Evolutionary conservation across 495 filamentous ascomycete species (phyloP).

Genomic region (Articulospora tetracladia): DNA sequence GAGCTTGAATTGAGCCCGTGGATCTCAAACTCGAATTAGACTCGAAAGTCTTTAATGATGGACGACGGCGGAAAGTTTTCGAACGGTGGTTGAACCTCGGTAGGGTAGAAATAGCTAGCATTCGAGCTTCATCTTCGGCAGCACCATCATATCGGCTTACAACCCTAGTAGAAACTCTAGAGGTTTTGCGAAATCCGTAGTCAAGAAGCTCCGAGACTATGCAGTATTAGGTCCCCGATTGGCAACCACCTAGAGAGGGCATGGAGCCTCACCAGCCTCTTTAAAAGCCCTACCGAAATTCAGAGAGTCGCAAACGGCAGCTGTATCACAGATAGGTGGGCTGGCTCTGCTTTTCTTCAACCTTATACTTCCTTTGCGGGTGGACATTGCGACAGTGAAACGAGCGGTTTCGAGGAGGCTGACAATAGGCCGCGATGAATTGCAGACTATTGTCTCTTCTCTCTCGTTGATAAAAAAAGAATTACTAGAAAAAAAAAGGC

Average conservation of each 20-base stretch:
- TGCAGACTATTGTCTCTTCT: constrained; percentile 23
- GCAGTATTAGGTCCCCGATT: not conserved
- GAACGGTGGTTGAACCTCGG: constrained; percentile 11
- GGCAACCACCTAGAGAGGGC: not conserved
- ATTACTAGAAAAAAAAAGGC: not conserved
- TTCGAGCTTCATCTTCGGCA: constrained; percentile 5
- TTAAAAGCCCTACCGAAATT: not conserved
- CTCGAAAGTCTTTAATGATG: constrained; percentile 21
- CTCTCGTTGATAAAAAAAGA: constrained; percentile 10
- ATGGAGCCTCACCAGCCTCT: not conserved
- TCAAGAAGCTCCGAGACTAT: not conserved
- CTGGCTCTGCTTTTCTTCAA: not conserved
- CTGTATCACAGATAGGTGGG: not conserved
- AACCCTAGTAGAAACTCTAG: not conserved
- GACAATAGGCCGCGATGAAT: constrained; percentile 20
- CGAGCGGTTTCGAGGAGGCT: constrained; percentile 22
- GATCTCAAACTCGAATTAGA: constrained; percentile 15
- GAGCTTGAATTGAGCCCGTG: constrained; percentile 21
- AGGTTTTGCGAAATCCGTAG: not conserved
- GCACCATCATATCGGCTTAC: constrained; percentile 15
- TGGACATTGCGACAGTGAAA: constrained; percentile 12
- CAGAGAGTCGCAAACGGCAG: not conserved
- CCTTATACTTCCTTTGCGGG: not conserved
- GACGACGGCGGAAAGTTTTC: constrained; percentile 9
- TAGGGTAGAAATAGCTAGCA: constrained; percentile 7